Conservation (phyloP, 2,329 filamentous ascomycete genomes). For the Rhytidhysteron rufulum region DNA sequence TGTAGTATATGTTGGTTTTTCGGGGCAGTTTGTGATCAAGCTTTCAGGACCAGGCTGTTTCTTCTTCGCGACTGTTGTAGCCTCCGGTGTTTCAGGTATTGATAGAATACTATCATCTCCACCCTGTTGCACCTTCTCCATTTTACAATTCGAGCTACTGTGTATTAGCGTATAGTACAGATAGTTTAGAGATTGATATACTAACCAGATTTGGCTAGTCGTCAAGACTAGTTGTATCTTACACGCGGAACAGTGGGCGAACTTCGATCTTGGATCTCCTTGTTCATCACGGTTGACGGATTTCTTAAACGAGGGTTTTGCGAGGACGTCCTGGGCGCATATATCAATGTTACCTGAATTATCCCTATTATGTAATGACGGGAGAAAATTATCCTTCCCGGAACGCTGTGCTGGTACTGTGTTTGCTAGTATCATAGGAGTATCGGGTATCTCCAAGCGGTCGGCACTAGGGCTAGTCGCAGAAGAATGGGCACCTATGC, state of each 20-base stretch:
- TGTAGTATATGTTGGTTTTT: neutral
- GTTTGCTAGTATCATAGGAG: too few relatives aligned
- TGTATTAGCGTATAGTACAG: too few relatives aligned
- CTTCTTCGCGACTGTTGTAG: neutral
- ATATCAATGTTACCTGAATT: too few relatives aligned
- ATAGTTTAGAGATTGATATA: neutral
- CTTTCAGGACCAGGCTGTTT: neutral
- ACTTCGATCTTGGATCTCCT: too few relatives aligned
- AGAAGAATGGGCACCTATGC: slow-evolving; percentile 1
- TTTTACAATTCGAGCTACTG: slow-evolving; percentile 3
- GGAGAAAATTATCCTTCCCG: too few relatives aligned
- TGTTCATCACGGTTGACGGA: too few relatives aligned
- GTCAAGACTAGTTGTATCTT: too few relatives aligned
- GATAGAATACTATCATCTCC: slow-evolving; percentile 3
- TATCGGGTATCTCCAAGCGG: slow-evolving; percentile 11
- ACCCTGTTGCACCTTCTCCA: neutral
- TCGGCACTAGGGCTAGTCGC: neutral
- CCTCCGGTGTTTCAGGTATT: slow-evolving; percentile 7
- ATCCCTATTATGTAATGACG: too few relatives aligned
- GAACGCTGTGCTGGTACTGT: too few relatives aligned
- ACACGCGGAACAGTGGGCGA: too few relatives aligned
- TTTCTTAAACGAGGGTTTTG: too few relatives aligned
- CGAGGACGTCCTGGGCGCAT: too few relatives aligned
- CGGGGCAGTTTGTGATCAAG: neutral
- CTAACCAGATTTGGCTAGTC: slow-evolving; percentile 1